Conservation (phyloP, 768 basidiomycete genomes). For the Phaffia australis region DNA sequence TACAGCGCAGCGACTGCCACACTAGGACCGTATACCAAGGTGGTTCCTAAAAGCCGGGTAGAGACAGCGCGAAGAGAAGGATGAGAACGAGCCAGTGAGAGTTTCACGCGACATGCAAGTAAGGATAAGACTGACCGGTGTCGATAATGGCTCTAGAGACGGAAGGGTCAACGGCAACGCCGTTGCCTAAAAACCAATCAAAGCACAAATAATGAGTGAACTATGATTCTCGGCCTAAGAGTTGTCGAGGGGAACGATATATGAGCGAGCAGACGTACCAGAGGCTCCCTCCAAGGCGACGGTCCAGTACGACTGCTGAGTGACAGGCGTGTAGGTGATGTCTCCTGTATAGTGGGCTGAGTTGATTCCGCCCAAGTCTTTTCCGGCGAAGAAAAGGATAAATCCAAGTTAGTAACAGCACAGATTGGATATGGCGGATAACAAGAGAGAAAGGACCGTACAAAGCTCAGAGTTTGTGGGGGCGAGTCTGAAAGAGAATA, state of each 20-base stretch:
- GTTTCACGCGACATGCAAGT: no score
- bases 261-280: neutral
- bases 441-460: no score
- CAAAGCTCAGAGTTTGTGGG: neutral
- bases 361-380: slow-evolving; percentile 10
- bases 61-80: no score
- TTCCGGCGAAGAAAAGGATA: no score
- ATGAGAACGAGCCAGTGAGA: no score
- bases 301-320: slow-evolving; percentile 13
- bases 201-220: neutral
- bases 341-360: slow-evolving; percentile 5
- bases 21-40: slow-evolving; percentile 7
- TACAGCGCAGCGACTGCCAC: slow-evolving; percentile 1
- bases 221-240: neutral
- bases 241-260: neutral
- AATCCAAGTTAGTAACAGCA: no score
- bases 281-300: neutral
- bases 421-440: no score
- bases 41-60: neutral
- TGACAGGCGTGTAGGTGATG: slow-evolving; percentile 9
- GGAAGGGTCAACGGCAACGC: neutral
- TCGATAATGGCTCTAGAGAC: neutral
- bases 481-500: slow-evolving; percentile 15
- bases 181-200: neutral
- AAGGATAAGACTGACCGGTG: neutral